Percentiles rank a stretch among this genome's conserved stretches.
phyloP scores from a whole-genome alignment of 345 rosid genomes.

The Trapa incisa region DNA sequence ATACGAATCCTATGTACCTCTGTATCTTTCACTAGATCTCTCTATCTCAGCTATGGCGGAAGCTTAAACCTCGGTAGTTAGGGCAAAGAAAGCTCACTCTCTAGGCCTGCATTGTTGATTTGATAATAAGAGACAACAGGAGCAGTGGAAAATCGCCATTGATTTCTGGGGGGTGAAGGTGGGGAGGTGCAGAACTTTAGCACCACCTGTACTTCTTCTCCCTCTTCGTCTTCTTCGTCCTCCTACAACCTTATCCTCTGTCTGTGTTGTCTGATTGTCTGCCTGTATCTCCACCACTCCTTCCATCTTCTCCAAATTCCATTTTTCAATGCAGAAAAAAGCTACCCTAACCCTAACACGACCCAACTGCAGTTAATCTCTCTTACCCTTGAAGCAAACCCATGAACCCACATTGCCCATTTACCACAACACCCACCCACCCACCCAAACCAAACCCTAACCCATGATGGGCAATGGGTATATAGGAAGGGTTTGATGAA shows the following conservation, averaged over 20 bases:
- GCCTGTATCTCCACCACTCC: too few species aligned
- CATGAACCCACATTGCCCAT: constrained; percentile 30
- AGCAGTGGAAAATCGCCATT: constrained; percentile 38
- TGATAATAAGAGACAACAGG: too few species aligned
- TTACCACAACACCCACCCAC: constrained; percentile 13
- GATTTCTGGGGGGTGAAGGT: constrained; percentile 29
- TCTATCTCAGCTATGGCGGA: background rate
- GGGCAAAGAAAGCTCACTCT: background rate
- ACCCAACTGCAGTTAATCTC: constrained; percentile 19
- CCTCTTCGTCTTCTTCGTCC: constrained; percentile 4
- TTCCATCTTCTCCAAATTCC: background rate
- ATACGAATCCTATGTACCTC: too few species aligned
- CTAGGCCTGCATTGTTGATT: too few species aligned
- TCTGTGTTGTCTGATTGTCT: background rate
- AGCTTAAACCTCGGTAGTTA: background rate
- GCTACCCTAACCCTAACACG: constrained; percentile 6
- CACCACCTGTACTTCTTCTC: constrained; percentile 47
- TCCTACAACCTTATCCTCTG: constrained; percentile 20
- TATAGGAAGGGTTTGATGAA: too few species aligned
- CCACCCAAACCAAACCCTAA: constrained; percentile 19
- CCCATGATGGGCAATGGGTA: background rate
- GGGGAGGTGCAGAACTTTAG: constrained; percentile 52
- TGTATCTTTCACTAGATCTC: background rate
- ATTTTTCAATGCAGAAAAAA: constrained; percentile 11
- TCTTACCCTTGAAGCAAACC: background rate